Evolutionary conservation across 2,329 filamentous ascomycete species (phyloP).

Genomic region (Paraconiothyrium sp.): DNA sequence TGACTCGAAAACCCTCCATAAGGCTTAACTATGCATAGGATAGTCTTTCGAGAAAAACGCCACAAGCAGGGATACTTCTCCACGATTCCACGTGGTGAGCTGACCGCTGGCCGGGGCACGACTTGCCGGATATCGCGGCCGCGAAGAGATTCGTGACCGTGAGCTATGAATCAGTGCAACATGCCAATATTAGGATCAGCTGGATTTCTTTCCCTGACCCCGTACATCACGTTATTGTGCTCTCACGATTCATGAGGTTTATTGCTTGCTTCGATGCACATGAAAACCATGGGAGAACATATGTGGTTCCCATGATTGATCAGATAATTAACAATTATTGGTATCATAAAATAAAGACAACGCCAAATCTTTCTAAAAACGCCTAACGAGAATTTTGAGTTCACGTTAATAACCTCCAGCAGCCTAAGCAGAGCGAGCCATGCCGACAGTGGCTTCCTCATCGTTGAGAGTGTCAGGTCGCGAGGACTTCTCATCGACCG

Average conservation of each 20-base stretch:
- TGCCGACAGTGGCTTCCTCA: conserved; percentile 12
- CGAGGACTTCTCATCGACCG: conserved; percentile 1
- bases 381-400: too few relatives aligned
- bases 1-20: background rate
- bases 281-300: background rate
- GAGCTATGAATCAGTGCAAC: background rate
- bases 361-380: background rate
- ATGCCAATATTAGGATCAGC: too few relatives aligned
- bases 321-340: background rate
- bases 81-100: conserved; percentile 3
- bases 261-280: too few relatives aligned
- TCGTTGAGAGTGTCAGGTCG: conserved; percentile 3
- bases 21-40: conserved; percentile 1
- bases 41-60: background rate
- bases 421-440: background rate
- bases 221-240: background rate
- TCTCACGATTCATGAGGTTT: too few relatives aligned
- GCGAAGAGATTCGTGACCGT: background rate
- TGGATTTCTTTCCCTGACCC: too few relatives aligned
- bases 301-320: background rate
- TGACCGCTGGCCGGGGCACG: conserved; percentile 1
- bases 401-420: too few relatives aligned
- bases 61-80: background rate
- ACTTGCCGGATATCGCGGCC: background rate
- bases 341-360: background rate